A percentile compares a stretch with the other conserved stretches of the same genome.
Conservation (phyloP, 306 rosid species). For the Heteromeles arbutifolia region DNA sequence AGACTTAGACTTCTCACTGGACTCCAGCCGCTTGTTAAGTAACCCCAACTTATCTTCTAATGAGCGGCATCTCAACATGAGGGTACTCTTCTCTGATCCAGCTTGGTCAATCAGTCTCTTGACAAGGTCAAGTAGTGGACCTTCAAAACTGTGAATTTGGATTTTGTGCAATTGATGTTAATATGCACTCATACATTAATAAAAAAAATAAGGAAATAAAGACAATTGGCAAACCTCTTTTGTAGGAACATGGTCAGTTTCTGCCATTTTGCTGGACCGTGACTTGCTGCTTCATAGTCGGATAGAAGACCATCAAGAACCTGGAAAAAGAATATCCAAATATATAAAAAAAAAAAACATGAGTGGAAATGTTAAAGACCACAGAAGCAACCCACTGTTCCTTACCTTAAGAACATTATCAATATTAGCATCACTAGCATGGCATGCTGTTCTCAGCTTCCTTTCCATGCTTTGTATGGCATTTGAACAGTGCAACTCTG, state of each 20-base stretch:
- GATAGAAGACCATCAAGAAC: constrained; percentile 82
- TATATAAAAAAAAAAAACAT: not conserved
- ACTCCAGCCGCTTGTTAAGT: constrained; percentile 76
- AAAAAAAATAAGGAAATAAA: not conserved
- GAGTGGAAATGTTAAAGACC: not conserved
- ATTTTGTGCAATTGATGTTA: not conserved
- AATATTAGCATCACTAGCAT: constrained; percentile 67
- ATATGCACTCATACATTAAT: not conserved
- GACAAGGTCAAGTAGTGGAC: constrained; percentile 66
- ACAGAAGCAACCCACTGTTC: not conserved
- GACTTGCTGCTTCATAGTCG: constrained; percentile 67
- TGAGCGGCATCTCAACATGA: constrained; percentile 57
- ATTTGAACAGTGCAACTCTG: constrained; percentile 70
- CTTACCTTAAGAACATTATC: constrained; percentile 75
- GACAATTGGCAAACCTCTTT: constrained; percentile 55
- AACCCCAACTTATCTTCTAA: constrained; percentile 66
- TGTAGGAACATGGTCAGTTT: constrained; percentile 65
- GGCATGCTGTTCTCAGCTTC: constrained; percentile 86
- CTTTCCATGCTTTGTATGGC: constrained; percentile 85
- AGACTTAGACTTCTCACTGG: constrained; percentile 63
- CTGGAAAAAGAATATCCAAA: constrained; percentile 33
- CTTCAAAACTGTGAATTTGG: constrained; percentile 63
- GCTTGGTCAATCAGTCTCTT: constrained; percentile 68
- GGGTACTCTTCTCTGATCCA: constrained; percentile 70
- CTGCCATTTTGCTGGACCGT: constrained; percentile 92